Conservation (phyloP, 306 rosid species). For the Citrullus amarus region DNA sequence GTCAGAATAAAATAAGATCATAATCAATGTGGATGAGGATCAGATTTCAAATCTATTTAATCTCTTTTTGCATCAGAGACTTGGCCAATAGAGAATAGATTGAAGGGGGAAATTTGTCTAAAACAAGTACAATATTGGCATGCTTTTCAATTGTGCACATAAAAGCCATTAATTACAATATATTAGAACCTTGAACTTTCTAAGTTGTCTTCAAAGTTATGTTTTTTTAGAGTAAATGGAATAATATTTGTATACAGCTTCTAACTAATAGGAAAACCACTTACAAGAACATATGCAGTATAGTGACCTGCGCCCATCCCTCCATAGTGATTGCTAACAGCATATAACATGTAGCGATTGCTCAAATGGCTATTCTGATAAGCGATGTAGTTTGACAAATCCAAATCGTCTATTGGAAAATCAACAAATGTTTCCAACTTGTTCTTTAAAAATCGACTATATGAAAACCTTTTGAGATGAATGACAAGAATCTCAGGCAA, state of each 20-base stretch:
- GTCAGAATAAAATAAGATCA: background rate
- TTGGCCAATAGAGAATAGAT: background rate
- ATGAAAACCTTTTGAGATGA: slow-evolving; percentile 83
- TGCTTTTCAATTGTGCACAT: background rate
- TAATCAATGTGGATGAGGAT: background rate
- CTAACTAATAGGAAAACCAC: slow-evolving; percentile 12
- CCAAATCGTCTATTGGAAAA: slow-evolving; percentile 63
- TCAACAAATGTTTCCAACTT: slow-evolving; percentile 74
- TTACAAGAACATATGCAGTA: slow-evolving; percentile 71
- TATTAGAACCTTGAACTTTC: background rate
- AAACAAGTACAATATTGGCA: background rate
- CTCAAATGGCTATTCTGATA: slow-evolving; percentile 21
- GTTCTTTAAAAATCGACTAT: slow-evolving; percentile 30
- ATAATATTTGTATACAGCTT: background rate
- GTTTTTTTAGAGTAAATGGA: background rate
- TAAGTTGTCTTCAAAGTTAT: background rate
- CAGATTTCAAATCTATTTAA: background rate
- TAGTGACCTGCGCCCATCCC: slow-evolving; percentile 79
- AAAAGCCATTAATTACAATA: background rate
- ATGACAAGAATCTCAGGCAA: slow-evolving; percentile 77
- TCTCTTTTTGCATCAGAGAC: background rate
- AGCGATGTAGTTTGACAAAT: slow-evolving; percentile 38
- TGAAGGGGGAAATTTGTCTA: background rate
- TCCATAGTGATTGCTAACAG: slow-evolving; percentile 79
- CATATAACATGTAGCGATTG: slow-evolving; percentile 46